Conservation (phyloP, 2,329 filamentous ascomycete genomes). For the Neonectria neomacrospora region DNA sequence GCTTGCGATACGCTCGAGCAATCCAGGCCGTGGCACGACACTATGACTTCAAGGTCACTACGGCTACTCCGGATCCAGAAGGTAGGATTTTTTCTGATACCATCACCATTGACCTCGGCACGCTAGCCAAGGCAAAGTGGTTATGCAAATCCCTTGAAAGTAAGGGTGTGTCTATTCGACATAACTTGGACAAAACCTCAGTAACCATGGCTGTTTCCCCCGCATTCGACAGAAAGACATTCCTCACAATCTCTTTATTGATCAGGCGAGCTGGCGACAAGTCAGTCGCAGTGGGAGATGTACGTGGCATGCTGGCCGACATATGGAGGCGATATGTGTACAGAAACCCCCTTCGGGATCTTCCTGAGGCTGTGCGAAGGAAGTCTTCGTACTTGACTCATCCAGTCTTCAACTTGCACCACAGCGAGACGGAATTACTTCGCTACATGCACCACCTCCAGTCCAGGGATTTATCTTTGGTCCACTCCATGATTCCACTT, state of each 20-base stretch:
- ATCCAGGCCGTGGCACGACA: constrained; percentile 72
- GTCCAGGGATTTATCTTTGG: constrained; percentile 92
- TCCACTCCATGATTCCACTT: constrained; percentile 97
- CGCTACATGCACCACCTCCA: constrained; percentile 94
- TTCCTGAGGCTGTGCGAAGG: constrained; percentile 73
- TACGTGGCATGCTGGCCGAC: background rate
- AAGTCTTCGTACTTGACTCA: constrained; percentile 84
- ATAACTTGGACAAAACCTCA: background rate
- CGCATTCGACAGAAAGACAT: background rate
- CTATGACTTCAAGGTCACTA: constrained; percentile 72
- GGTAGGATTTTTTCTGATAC: constrained; percentile 81
- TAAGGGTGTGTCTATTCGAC: background rate
- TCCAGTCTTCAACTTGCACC: constrained; percentile 93
- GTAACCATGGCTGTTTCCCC: background rate
- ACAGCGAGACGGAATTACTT: constrained; percentile 93
- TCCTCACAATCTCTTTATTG: background rate
- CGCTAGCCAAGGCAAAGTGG: background rate
- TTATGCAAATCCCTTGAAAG: background rate
- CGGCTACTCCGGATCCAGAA: constrained; percentile 65
- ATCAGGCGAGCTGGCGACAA: background rate
- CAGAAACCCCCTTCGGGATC: background rate
- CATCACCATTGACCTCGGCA: constrained; percentile 68
- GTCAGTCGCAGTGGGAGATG: background rate
- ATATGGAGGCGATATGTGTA: background rate
- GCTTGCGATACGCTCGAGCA: constrained; percentile 76